A percentile compares a stretch with the other conserved stretches of the same genome.
Evolutionary conservation across 164 flowering plant species (phyloP).

Genomic region (Macadamia integrifolia): DNA sequence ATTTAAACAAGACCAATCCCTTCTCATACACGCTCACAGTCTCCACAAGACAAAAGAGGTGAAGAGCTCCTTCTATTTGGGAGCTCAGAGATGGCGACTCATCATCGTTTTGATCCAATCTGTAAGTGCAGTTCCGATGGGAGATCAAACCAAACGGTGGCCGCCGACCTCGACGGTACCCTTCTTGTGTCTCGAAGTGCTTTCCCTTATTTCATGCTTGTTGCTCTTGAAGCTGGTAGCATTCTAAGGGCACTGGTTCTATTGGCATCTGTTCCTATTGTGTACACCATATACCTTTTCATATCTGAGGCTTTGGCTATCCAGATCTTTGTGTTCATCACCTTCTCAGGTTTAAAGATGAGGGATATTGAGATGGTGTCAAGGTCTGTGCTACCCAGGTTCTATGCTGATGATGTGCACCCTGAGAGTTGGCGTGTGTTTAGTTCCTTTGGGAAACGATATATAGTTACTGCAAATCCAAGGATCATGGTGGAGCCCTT

Average conservation of each 20-base stretch:
- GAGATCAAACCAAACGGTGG: constrained; percentile 60
- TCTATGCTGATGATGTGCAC: constrained; percentile 64
- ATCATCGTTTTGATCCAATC: constrained; percentile 37
- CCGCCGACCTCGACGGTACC: constrained; percentile 69
- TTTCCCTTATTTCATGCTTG: constrained; percentile 74
- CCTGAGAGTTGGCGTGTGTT: constrained; percentile 66
- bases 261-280: constrained; percentile 43
- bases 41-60: background rate
- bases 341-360: constrained; percentile 52
- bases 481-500: constrained; percentile 77
- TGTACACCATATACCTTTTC: constrained; percentile 42
- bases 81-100: constrained; percentile 26
- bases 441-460: constrained; percentile 56
- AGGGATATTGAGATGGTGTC: constrained; percentile 54
- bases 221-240: constrained; percentile 77
- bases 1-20: background rate
- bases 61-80: background rate
- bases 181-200: constrained; percentile 50
- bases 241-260: constrained; percentile 48
- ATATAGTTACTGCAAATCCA: constrained; percentile 59
- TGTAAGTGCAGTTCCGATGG: constrained; percentile 38
- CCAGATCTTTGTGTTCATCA: constrained; percentile 42
- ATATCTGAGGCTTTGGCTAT: constrained; percentile 50
- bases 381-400: constrained; percentile 59
- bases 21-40: background rate